These are phyloP conservation scores for Symmetrospora coprosmae DNA, from an alignment of 768 basidiomycete species.

Conservation along the genomic window DNA sequence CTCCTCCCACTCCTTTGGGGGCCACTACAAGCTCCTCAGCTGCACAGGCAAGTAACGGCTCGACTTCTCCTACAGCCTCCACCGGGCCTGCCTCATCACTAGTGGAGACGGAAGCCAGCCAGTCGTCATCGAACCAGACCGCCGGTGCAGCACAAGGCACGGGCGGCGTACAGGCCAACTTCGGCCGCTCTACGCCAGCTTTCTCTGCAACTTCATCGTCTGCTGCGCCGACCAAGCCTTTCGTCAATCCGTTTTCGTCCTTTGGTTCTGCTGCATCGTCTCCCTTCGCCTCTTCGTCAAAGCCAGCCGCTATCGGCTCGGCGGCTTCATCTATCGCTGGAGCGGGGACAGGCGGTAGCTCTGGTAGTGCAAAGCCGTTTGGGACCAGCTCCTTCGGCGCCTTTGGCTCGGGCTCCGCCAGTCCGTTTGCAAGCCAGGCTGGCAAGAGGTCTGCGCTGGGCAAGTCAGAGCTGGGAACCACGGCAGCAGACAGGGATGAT, in stretches of 20 bases:
- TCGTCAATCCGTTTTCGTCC: slow-evolving; percentile 17
- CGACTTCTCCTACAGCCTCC: too few relatives aligned
- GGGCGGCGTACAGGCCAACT: slow-evolving; percentile 8
- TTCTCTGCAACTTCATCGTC: not conserved
- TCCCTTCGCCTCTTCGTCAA: slow-evolving; percentile 6
- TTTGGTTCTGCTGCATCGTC: slow-evolving; percentile 4
- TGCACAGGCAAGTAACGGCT: too few relatives aligned
- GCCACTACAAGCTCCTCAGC: too few relatives aligned
- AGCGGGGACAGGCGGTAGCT: not conserved
- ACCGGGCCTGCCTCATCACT: too few relatives aligned
- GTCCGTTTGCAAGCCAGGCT: slow-evolving; percentile 7
- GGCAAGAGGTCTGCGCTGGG: slow-evolving; percentile 2
- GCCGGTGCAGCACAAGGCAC: not conserved
- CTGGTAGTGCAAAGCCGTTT: not conserved
- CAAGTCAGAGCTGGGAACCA: not conserved
- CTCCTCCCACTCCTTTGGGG: too few relatives aligned
- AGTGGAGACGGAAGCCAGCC: too few relatives aligned
- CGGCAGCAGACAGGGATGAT: not conserved
- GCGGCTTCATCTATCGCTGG: too few relatives aligned
- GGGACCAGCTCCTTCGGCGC: not conserved
- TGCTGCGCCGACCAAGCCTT: slow-evolving; percentile 1
- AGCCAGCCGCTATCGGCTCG: not conserved
- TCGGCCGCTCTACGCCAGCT: not conserved
- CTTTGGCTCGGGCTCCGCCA: not conserved
- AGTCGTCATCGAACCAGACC: too few relatives aligned